These are phyloP conservation scores for Trichomonas vaginalis DNA, from an alignment of 208 protist species.

Conservation along the genomic window DNA sequence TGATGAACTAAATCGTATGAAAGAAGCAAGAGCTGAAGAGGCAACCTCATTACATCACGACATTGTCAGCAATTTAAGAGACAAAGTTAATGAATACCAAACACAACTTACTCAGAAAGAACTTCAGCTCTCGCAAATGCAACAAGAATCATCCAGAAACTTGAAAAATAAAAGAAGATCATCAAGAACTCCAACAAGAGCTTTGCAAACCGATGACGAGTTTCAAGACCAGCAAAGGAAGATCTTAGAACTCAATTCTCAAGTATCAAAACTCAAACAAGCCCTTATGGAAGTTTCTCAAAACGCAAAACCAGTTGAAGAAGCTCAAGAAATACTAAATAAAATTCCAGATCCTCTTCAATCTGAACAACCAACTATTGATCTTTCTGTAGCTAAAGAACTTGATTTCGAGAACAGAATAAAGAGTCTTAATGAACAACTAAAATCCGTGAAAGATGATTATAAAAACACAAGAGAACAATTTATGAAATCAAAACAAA, in stretches of 20 bases:
- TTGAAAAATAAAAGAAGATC: background rate
- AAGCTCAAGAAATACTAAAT: background rate
- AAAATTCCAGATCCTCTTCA: background rate
- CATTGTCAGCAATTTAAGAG: background rate
- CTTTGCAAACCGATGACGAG: background rate
- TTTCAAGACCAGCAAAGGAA: background rate
- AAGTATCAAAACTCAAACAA: background rate
- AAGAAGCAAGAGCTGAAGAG: background rate
- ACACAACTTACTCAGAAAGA: background rate
- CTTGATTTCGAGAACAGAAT: background rate
- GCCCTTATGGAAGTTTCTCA: background rate
- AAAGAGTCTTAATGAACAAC: background rate
- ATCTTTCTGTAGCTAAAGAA: background rate
- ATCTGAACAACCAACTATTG: background rate
- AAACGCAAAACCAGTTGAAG: background rate
- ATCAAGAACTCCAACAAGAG: background rate
- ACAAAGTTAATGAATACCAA: background rate
- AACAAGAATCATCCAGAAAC: background rate
- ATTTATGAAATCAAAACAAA: background rate
- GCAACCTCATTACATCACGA: background rate
- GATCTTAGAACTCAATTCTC: background rate
- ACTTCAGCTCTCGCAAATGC: background rate
- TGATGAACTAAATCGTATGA: background rate
- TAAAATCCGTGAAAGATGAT: background rate
- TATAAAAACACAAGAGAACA: background rate